Percentiles rank a stretch among this genome's conserved stretches.
These are phyloP conservation scores for Dicorynia guianensis DNA, from an alignment of 306 rosid species.

Conservation along the genomic window DNA sequence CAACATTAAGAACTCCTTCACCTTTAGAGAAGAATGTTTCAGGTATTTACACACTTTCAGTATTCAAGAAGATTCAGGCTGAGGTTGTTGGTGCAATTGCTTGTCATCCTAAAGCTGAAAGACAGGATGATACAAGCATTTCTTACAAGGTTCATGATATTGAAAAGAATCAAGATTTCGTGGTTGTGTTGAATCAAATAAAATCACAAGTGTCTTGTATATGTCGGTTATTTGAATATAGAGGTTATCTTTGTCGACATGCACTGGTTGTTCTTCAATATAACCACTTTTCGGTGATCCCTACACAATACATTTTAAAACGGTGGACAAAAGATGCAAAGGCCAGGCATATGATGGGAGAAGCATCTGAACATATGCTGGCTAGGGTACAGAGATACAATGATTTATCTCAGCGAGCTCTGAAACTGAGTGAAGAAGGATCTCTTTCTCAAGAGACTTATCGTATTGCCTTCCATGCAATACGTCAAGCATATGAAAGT, in stretches of 20 bases:
- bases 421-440: constrained; percentile 84
- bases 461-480: constrained; percentile 72
- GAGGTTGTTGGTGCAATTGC: constrained; percentile 97
- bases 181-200: constrained; percentile 71
- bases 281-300: constrained; percentile 77
- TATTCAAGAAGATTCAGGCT: constrained; percentile 90
- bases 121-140: constrained; percentile 65
- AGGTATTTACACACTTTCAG: constrained; percentile 79
- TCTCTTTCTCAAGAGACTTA: constrained; percentile 90
- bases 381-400: constrained; percentile 83
- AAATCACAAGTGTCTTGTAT: constrained; percentile 80
- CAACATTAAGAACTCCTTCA: constrained; percentile 84
- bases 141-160: constrained; percentile 83
- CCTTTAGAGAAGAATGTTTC: constrained; percentile 94
- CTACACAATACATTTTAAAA: constrained; percentile 81
- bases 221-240: constrained; percentile 87
- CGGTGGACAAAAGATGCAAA: constrained; percentile 95
- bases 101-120: constrained; percentile 86
- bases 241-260: constrained; percentile 97
- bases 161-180: constrained; percentile 74
- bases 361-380: constrained; percentile 64
- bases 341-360: constrained; percentile 66
- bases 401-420: constrained; percentile 77
- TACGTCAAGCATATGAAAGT: constrained; percentile 73
- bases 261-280: constrained; percentile 93